Percentiles rank a stretch among this genome's conserved stretches.
phyloP scores from a whole-genome alignment of 495 filamentous ascomycete species.

The Trichoderma orchidacearum region DNA sequence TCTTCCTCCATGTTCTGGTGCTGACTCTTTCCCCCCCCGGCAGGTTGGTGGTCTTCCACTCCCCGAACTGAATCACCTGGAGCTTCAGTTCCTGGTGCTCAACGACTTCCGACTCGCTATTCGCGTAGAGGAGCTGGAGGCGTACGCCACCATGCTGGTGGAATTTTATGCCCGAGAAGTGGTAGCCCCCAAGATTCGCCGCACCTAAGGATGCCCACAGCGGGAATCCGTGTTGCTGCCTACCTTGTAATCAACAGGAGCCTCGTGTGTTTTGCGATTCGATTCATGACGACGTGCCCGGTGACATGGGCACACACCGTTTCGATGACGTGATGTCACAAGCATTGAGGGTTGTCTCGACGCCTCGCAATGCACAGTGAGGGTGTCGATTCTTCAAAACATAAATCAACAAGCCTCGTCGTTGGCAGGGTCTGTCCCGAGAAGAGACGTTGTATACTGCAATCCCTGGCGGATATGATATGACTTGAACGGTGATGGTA shows the following conservation, averaged over 20 bases:
- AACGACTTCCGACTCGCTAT: constrained; percentile 96
- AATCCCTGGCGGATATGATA: neutral
- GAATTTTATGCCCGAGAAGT: constrained; percentile 96
- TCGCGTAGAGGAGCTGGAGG: constrained; percentile 88
- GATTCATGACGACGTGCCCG: neutral
- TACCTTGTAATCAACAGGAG: neutral
- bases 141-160: constrained; percentile 96
- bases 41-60: constrained; percentile 95
- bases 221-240: neutral
- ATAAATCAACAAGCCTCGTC: neutral
- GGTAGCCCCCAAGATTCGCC: constrained; percentile 27
- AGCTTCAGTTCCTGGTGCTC: constrained; percentile 89
- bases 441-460: neutral
- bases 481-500: too few relatives aligned
- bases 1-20: neutral
- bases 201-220: neutral
- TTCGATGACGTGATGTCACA: neutral
- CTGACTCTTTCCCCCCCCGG: neutral
- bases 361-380: neutral
- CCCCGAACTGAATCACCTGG: constrained; percentile 91
- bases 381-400: too few relatives aligned
- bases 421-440: neutral
- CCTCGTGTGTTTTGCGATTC: neutral
- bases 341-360: too few relatives aligned
- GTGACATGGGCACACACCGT: neutral